phyloP scores from a whole-genome alignment of 352 stramenopile genomes.

The Pythium monospermum region DNA sequence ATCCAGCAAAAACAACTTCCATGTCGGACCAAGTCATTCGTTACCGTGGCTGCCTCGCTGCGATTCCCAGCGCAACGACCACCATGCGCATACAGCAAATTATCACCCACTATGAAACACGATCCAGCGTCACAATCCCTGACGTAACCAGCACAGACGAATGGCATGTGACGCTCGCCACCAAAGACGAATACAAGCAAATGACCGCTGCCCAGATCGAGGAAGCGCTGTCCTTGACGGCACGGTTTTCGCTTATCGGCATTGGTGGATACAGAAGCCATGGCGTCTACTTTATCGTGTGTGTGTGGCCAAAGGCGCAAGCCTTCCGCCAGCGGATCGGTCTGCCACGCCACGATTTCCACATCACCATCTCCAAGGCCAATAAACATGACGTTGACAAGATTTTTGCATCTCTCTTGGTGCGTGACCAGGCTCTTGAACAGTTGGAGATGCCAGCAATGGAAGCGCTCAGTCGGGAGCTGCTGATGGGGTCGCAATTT shows the following conservation, averaged over 20 bases:
- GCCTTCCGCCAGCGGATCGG: constrained; percentile 34
- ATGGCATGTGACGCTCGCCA: constrained; percentile 58
- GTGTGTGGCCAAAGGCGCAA: constrained; percentile 51
- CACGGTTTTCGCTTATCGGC: constrained; percentile 37
- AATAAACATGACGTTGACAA: constrained; percentile 56
- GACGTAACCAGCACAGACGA: constrained; percentile 5
- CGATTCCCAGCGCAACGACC: constrained; percentile 1
- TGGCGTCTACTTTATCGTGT: constrained; percentile 51
- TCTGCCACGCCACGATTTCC: constrained; percentile 44
- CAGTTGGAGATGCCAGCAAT: constrained; percentile 23
- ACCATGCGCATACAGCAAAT: constrained; percentile 1
- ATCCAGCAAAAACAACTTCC: not conserved
- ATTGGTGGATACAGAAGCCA: constrained; percentile 22
- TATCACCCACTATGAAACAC: constrained; percentile 6
- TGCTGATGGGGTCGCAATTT: constrained; percentile 17
- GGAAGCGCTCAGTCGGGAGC: constrained; percentile 21
- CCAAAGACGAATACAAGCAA: constrained; percentile 39
- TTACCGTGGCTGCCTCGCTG: constrained; percentile 21
- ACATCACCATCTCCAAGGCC: constrained; percentile 37
- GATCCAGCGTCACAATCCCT: not conserved
- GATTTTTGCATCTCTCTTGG: constrained; percentile 20
- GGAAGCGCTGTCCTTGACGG: constrained; percentile 23
- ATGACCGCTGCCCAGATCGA: constrained; percentile 23
- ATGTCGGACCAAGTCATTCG: constrained; percentile 20
- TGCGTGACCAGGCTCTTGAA: constrained; percentile 2